Conservation (phyloP, 108 stramenopile species). For the Stephanodiscus minutulus region DNA sequence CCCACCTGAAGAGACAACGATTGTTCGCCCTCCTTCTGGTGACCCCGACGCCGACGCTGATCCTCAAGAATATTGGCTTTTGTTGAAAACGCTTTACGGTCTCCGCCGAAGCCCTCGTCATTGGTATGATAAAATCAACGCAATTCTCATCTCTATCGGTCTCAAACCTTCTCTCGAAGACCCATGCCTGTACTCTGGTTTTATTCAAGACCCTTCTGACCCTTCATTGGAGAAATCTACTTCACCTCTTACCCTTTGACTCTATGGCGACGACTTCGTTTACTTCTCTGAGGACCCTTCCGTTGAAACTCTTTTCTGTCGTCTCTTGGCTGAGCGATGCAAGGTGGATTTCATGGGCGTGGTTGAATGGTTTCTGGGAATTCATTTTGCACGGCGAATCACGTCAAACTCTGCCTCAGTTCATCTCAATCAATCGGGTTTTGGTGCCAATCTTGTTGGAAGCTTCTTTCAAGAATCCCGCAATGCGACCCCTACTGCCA, state of each 20-base stretch:
- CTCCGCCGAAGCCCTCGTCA: slow-evolving; percentile 9
- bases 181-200: neutral
- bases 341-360: slow-evolving; percentile 29
- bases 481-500: slow-evolving; percentile 17
- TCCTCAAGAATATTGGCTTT: neutral
- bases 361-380: slow-evolving; percentile 33
- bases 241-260: slow-evolving; percentile 3
- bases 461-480: slow-evolving; percentile 1
- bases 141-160: slow-evolving; percentile 6
- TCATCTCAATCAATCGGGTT: slow-evolving; percentile 38
- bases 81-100: neutral
- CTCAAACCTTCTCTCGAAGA: slow-evolving; percentile 8
- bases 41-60: neutral
- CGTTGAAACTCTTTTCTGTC: slow-evolving; percentile 10
- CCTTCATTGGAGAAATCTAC: neutral
- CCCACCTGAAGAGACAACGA: neutral
- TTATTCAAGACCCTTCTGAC: neutral
- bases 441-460: slow-evolving; percentile 13
- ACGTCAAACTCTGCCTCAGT: slow-evolving; percentile 9
- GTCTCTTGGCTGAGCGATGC: neutral
- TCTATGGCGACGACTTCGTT: slow-evolving; percentile 34
- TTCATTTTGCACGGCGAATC: slow-evolving; percentile 20
- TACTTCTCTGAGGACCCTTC: slow-evolving; percentile 14
- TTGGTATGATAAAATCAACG: slow-evolving; percentile 17
- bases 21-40: neutral